Evolutionary conservation across 176 grass and related monocot genomes (phyloP).

Genomic region (Oryza glaberrima): DNA sequence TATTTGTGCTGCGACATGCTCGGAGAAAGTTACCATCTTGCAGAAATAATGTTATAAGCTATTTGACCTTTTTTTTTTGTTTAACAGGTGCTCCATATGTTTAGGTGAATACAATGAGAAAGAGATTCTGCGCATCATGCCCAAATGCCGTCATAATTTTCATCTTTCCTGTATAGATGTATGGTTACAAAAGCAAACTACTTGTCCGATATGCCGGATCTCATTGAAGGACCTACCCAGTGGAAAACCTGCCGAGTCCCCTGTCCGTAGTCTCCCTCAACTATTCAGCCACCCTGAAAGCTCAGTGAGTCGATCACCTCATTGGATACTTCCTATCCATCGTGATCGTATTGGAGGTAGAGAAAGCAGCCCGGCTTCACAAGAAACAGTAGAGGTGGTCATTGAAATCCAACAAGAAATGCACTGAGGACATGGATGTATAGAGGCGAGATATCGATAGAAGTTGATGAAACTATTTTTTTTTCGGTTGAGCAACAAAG

Average conservation of each 20-base stretch:
- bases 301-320: slow-evolving; percentile 51
- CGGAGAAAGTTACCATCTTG: not conserved
- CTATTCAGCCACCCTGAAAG: slow-evolving; percentile 39
- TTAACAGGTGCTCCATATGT: slow-evolving; percentile 88
- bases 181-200: slow-evolving; percentile 89
- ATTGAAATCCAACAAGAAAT: slow-evolving; percentile 53
- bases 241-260: slow-evolving; percentile 54
- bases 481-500: not conserved
- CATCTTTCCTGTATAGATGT: slow-evolving; percentile 88
- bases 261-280: slow-evolving; percentile 46
- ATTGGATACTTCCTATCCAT: slow-evolving; percentile 64
- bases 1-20: not conserved
- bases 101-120: slow-evolving; percentile 91
- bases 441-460: not conserved
- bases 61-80: slow-evolving; percentile 35
- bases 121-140: slow-evolving; percentile 89
- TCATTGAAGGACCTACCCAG: slow-evolving; percentile 63
- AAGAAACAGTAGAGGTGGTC: slow-evolving; percentile 58
- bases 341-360: slow-evolving; percentile 46
- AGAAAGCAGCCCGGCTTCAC: slow-evolving; percentile 47
- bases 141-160: slow-evolving; percentile 78
- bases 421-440: slow-evolving; percentile 16
- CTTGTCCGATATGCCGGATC: slow-evolving; percentile 87
- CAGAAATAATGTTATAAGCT: not conserved
- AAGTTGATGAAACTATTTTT: not conserved